Evolutionary conservation across 1,139 yeast genomes (phyloP).

Genomic region (Yamadazyma sp.): DNA sequence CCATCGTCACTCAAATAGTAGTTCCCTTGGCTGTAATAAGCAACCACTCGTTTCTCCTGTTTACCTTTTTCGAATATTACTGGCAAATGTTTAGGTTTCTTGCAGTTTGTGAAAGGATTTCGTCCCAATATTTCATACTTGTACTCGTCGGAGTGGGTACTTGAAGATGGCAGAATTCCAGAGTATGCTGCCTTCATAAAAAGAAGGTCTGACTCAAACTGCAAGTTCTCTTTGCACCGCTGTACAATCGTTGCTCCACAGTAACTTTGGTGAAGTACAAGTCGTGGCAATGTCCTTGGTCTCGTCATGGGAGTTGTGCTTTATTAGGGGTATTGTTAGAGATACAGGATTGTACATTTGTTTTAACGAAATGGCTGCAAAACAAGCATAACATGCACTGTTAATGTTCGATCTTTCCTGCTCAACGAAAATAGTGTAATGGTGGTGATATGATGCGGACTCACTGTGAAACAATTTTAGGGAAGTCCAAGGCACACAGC

Average conservation of each 20-base stretch:
- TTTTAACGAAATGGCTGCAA: slow-evolving; percentile 2
- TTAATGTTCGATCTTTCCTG: too few species aligned
- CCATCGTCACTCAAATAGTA: slow-evolving; percentile 11
- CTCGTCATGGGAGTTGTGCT: too few species aligned
- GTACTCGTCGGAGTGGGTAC: background rate
- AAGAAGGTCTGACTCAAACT: background rate
- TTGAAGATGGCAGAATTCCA: background rate
- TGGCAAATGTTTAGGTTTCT: background rate
- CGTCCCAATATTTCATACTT: background rate
- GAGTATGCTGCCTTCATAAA: background rate
- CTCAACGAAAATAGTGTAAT: too few species aligned
- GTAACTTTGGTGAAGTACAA: background rate
- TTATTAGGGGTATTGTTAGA: too few species aligned
- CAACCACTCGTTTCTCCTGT: background rate
- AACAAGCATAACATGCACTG: background rate
- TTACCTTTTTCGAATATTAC: background rate
- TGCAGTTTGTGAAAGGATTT: background rate
- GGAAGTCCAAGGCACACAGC: too few species aligned
- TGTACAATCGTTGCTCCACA: background rate
- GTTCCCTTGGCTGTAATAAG: slow-evolving; percentile 6
- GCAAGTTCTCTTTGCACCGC: background rate
- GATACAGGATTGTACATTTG: too few species aligned
- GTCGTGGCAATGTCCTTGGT: background rate
- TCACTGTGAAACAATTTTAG: too few species aligned
- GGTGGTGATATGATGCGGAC: too few species aligned